A percentile compares a stretch with the other conserved stretches of the same genome.
These are phyloP conservation scores for Ascochyta viciae-villosae DNA, from an alignment of 2,329 filamentous ascomycete species.

Conservation along the genomic window DNA sequence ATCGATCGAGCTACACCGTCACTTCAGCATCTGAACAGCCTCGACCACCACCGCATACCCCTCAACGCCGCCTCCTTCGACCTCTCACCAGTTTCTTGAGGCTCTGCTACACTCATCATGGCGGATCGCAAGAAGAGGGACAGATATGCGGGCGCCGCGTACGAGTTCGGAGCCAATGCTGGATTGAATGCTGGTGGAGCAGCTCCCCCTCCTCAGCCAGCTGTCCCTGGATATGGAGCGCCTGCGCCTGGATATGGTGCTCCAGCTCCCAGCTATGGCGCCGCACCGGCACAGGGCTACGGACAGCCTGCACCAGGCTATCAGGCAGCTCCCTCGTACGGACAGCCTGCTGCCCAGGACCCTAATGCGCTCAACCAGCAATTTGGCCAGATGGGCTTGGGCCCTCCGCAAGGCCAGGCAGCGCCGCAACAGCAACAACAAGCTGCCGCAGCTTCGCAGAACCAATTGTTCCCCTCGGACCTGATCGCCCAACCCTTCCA, in stretches of 20 bases:
- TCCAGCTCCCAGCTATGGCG: constrained; percentile 43
- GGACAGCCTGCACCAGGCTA: constrained; percentile 44
- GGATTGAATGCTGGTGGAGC: constrained; percentile 59
- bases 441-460: constrained; percentile 55
- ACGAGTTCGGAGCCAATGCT: constrained; percentile 92
- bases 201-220: constrained; percentile 26
- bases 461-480: constrained; percentile 91
- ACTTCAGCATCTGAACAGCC: constrained; percentile 30
- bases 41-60: constrained; percentile 20
- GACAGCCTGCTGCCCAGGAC: constrained; percentile 60
- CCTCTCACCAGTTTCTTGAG: constrained; percentile 15
- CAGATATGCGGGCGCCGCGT: constrained; percentile 92
- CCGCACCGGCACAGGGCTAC: constrained; percentile 50
- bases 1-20: constrained; percentile 35
- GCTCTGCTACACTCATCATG: constrained; percentile 34
- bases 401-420: constrained; percentile 55
- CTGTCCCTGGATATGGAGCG: constrained; percentile 14
- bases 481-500: constrained; percentile 93
- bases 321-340: constrained; percentile 45
- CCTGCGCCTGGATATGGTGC: constrained; percentile 45
- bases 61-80: constrained; percentile 18
- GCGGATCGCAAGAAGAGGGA: constrained; percentile 79
- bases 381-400: constrained; percentile 80
- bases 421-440: constrained; percentile 41
- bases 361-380: constrained; percentile 74